Conservation (phyloP, 2,329 filamentous ascomycete genomes). For the Aspergillus chevalieri region DNA sequence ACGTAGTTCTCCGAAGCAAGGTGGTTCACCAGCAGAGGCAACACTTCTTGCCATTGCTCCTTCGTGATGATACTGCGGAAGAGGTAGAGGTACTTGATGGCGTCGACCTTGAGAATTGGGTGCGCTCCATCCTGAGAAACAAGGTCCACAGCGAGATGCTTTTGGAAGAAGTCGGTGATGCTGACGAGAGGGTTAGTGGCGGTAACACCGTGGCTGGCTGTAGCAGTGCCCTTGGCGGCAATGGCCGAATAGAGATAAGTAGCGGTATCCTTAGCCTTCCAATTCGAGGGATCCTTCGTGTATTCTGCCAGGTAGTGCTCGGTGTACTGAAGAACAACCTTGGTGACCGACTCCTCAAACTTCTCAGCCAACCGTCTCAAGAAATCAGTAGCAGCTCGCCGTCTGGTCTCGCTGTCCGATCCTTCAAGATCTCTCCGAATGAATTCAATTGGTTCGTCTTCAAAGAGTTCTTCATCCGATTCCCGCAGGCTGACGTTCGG, state of each 20-base stretch:
- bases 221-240: slow-evolving; percentile 83
- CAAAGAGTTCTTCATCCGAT: slow-evolving; percentile 90
- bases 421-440: slow-evolving; percentile 92
- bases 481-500: slow-evolving; percentile 89
- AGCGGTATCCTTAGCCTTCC: slow-evolving; percentile 98
- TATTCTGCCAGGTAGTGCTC: slow-evolving; percentile 74
- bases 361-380: slow-evolving; percentile 80
- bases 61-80: slow-evolving; percentile 93
- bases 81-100: slow-evolving; percentile 95
- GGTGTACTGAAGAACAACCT: slow-evolving; percentile 81
- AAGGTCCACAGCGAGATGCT: slow-evolving; percentile 83
- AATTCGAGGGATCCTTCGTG: slow-evolving; percentile 65
- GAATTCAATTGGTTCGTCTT: slow-evolving; percentile 98
- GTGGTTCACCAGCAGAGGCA: slow-evolving; percentile 85
- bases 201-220: slow-evolving; percentile 81
- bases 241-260: slow-evolving; percentile 93
- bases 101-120: slow-evolving; percentile 90
- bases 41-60: slow-evolving; percentile 83
- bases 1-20: slow-evolving; percentile 87
- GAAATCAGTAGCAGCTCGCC: slow-evolving; percentile 92
- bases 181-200: slow-evolving; percentile 82
- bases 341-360: slow-evolving; percentile 78
- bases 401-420: slow-evolving; percentile 87
- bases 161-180: slow-evolving; percentile 91
- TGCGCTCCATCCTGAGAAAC: slow-evolving; percentile 63